Conservation (phyloP, 2,329 filamentous ascomycete species). For the Alternaria incomplexa region DNA sequence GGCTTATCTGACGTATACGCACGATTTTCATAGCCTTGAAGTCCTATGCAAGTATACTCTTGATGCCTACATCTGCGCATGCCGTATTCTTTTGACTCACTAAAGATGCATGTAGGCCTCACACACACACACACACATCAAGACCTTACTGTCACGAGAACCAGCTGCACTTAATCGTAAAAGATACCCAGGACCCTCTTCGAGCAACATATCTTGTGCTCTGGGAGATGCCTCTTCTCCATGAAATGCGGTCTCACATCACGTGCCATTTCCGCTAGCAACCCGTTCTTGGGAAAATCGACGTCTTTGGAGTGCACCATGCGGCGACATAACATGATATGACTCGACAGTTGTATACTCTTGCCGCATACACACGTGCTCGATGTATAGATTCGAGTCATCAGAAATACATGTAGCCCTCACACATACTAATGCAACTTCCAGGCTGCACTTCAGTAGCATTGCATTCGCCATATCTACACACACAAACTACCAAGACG, state of each 20-base stretch:
- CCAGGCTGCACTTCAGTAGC: background rate
- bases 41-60: background rate
- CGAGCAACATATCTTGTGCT: constrained; percentile 67
- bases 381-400: background rate
- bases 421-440: background rate
- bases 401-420: background rate
- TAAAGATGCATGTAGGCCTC: background rate
- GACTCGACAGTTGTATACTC: background rate
- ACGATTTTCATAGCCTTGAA: background rate
- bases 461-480: background rate
- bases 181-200: constrained; percentile 76
- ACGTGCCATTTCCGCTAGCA: constrained; percentile 72
- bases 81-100: background rate
- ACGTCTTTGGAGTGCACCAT: constrained; percentile 85
- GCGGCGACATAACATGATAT: background rate
- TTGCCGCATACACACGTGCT: background rate
- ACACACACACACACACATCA: background rate
- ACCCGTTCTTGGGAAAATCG: constrained; percentile 91
- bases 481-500: background rate
- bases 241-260: constrained; percentile 81
- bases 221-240: constrained; percentile 66
- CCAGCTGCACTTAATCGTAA: constrained; percentile 74
- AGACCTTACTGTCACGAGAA: constrained; percentile 35
- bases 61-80: background rate
- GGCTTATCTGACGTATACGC: background rate